Evolutionary conservation across 306 rosid genomes (phyloP).

Genomic region (Acacia acuminata): DNA sequence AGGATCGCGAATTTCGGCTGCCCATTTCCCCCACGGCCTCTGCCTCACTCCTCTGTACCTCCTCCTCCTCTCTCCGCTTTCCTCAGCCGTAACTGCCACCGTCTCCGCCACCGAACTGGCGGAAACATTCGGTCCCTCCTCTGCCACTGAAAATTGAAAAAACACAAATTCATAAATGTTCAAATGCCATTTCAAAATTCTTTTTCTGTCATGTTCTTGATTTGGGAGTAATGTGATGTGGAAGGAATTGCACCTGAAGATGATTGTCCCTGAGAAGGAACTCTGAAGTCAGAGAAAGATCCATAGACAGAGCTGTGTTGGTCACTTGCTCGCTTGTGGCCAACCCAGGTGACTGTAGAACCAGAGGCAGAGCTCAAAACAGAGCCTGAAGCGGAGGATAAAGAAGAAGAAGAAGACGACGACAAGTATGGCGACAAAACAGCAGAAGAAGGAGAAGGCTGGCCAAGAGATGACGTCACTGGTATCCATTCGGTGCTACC

Average conservation of each 20-base stretch:
- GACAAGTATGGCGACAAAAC: conserved; percentile 24
- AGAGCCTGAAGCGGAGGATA: conserved; percentile 1
- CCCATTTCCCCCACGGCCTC: conserved; percentile 99
- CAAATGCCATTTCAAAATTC: neutral
- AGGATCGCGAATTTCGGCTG: conserved; percentile 95
- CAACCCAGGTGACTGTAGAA: conserved; percentile 37
- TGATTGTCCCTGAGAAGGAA: conserved; percentile 33
- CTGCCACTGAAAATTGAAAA: conserved; percentile 21
- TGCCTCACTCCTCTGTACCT: conserved; percentile 94
- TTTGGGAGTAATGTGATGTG: neutral
- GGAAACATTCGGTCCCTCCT: conserved; percentile 23
- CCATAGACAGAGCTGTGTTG: conserved; percentile 29
- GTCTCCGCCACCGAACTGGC: neutral
- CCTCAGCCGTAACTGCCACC: conserved; percentile 38
- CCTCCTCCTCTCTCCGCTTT: conserved; percentile 60
- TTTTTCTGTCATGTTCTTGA: neutral
- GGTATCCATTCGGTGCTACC: conserved; percentile 38
- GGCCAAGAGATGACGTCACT: conserved; percentile 38
- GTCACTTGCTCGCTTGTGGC: conserved; percentile 77
- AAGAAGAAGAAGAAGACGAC: neutral
- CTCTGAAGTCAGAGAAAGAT: conserved; percentile 32
- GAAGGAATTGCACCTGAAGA: conserved; percentile 47
- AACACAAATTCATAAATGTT: neutral
- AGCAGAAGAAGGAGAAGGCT: conserved; percentile 30
- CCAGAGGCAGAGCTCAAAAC: conserved; percentile 29